Evolutionary conservation across 305 asterid genomes (phyloP).

Genomic region (Withania somnifera): DNA sequence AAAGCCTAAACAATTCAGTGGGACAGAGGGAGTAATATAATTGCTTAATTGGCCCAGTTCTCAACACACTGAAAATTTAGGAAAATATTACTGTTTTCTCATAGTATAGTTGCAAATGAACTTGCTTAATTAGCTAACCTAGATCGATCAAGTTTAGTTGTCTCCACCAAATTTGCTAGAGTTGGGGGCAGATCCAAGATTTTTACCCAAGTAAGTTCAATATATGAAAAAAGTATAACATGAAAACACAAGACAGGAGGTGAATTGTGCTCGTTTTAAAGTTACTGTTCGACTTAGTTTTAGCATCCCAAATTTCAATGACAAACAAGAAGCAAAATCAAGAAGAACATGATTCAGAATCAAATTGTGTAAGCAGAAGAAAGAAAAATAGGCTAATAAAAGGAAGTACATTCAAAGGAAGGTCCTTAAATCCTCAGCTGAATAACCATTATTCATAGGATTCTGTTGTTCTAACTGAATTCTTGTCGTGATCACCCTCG

Average conservation of each 20-base stretch:
- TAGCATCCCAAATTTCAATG: background rate
- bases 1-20: too few species aligned
- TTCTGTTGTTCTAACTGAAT: slow-evolving; percentile 14
- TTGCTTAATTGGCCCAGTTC: too few species aligned
- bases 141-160: background rate
- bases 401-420: background rate
- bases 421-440: background rate
- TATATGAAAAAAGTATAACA: background rate
- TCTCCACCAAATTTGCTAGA: background rate
- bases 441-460: slow-evolving; percentile 2
- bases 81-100: too few species aligned
- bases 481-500: slow-evolving; percentile 54
- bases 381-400: background rate
- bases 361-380: background rate
- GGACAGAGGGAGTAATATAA: too few species aligned
- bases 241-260: background rate
- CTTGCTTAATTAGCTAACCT: too few species aligned
- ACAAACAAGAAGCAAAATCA: background rate
- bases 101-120: too few species aligned
- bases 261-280: background rate
- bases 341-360: background rate
- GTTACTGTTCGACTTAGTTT: background rate
- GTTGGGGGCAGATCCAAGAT: background rate
- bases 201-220: background rate
- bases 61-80: too few species aligned